Conservation (phyloP, 768 basidiomycete genomes). For the Gloeophyllum trabeum region DNA sequence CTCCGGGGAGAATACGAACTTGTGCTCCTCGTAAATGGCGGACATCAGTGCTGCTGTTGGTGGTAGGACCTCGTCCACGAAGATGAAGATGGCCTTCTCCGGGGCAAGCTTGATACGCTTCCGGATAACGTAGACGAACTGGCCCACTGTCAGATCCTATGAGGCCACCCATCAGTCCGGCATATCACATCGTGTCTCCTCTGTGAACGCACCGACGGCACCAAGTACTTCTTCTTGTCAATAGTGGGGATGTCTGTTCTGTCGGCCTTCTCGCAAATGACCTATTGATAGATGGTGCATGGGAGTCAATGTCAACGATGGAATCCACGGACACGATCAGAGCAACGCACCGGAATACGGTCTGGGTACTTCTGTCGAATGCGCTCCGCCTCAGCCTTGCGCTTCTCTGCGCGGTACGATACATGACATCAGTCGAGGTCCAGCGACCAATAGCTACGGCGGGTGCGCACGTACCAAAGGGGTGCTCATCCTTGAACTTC, state of each 20-base stretch:
- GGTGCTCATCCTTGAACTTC: slow-evolving; percentile 99
- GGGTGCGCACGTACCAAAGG: slow-evolving; percentile 69
- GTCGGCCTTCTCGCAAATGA: slow-evolving; percentile 99
- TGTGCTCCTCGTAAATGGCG: slow-evolving; percentile 99
- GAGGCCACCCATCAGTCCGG: neutral
- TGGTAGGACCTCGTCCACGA: slow-evolving; percentile 96
- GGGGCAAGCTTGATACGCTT: slow-evolving; percentile 99
- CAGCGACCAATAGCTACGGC: slow-evolving; percentile 11
- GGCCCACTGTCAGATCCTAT: slow-evolving; percentile 92
- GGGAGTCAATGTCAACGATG: neutral
- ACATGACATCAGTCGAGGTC: neutral
- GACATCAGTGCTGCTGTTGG: slow-evolving; percentile 98
- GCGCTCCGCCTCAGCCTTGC: slow-evolving; percentile 97
- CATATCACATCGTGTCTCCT: neutral
- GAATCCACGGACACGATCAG: neutral
- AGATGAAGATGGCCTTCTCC: slow-evolving; percentile 99
- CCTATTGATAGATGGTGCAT: slow-evolving; percentile 32
- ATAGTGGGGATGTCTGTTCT: slow-evolving; percentile 97
- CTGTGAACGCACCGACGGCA: slow-evolving; percentile 68
- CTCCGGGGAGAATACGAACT: slow-evolving; percentile 42
- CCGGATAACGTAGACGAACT: slow-evolving; percentile 99
- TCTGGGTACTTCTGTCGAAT: slow-evolving; percentile 98
- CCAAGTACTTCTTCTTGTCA: slow-evolving; percentile 99
- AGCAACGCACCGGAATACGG: slow-evolving; percentile 85
- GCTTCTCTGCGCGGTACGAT: slow-evolving; percentile 60